These are phyloP conservation scores for Bromus sterilis DNA, from an alignment of 176 grass and related monocot genomes.

Conservation along the genomic window DNA sequence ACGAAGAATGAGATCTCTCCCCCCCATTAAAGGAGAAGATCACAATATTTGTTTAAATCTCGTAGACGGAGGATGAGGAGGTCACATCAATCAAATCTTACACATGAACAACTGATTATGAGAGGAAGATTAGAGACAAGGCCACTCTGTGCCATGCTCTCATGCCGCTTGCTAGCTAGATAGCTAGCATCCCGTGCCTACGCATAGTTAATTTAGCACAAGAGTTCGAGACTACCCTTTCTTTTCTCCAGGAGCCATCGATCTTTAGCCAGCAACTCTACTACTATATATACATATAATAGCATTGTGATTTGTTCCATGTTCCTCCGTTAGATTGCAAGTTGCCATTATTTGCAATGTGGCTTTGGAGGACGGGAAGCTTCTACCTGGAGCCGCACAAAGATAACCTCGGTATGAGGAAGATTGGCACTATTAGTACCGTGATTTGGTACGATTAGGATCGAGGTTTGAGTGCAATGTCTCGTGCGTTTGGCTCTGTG, in stretches of 20 bases:
- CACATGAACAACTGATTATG: neutral
- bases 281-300: neutral
- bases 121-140: neutral
- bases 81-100: constrained; percentile 32
- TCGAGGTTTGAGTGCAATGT: neutral
- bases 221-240: neutral
- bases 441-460: neutral
- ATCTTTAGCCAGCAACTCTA: neutral
- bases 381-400: constrained; percentile 27
- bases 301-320: neutral
- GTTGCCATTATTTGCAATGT: neutral
- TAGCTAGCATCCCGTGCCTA: neutral
- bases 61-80: neutral
- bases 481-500: neutral
- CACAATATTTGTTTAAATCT: neutral
- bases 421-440: neutral
- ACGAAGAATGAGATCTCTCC: neutral
- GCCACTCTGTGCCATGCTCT: neutral
- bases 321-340: constrained; percentile 8
- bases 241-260: constrained; percentile 4
- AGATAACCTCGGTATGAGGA: constrained; percentile 28
- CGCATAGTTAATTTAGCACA: neutral
- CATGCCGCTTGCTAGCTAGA: neutral
- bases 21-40: constrained; percentile 6
- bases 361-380: constrained; percentile 25